Percentiles rank a stretch among this genome's conserved stretches.
phyloP scores from a whole-genome alignment of 139 green algal genomes.

The Astrephomene gubernaculifera region DNA sequence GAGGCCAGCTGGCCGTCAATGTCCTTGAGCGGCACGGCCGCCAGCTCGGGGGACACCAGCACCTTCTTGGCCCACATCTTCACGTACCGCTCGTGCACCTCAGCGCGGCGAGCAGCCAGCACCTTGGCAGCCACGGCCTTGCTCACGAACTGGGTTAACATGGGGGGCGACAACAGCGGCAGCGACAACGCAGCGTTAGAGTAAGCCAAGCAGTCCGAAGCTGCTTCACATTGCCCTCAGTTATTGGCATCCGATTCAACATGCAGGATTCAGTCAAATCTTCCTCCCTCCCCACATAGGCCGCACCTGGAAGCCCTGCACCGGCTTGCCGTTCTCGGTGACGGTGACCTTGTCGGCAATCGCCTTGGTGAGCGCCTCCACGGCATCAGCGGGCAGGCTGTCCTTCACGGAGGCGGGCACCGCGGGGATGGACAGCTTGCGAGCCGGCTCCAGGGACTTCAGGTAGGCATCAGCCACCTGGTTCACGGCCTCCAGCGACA shows the following conservation, averaged over 20 bases:
- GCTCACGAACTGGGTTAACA: conserved; percentile 56
- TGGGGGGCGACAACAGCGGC: too few relatives aligned
- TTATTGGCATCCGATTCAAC: too few relatives aligned
- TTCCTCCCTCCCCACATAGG: too few relatives aligned
- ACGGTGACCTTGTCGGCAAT: conserved; percentile 63
- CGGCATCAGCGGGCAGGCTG: conserved; percentile 29
- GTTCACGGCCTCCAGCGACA: conserved; percentile 54
- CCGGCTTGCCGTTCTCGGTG: conserved; percentile 54
- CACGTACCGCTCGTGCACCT: conserved; percentile 67
- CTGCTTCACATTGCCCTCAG: too few relatives aligned
- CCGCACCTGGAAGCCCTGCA: conserved; percentile 58
- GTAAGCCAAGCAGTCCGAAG: too few relatives aligned
- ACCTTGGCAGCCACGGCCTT: conserved; percentile 51
- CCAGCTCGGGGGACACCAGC: conserved; percentile 66
- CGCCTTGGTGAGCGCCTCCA: conserved; percentile 40
- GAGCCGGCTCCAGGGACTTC: conserved; percentile 59
- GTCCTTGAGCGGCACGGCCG: conserved; percentile 70
- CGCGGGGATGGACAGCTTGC: conserved; percentile 59
- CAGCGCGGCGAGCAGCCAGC: conserved; percentile 42
- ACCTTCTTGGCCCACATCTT: conserved; percentile 72
- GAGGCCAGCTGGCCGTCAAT: conserved; percentile 69
- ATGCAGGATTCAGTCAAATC: too few relatives aligned
- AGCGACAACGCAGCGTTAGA: too few relatives aligned
- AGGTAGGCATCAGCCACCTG: conserved; percentile 62
- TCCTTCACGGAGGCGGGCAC: conserved; percentile 48